Evolutionary conservation across 164 flowering plant genomes (phyloP), one percentile per base, ranked within the genome.

Genomic region (Stephania yunnanensis): DNA sequence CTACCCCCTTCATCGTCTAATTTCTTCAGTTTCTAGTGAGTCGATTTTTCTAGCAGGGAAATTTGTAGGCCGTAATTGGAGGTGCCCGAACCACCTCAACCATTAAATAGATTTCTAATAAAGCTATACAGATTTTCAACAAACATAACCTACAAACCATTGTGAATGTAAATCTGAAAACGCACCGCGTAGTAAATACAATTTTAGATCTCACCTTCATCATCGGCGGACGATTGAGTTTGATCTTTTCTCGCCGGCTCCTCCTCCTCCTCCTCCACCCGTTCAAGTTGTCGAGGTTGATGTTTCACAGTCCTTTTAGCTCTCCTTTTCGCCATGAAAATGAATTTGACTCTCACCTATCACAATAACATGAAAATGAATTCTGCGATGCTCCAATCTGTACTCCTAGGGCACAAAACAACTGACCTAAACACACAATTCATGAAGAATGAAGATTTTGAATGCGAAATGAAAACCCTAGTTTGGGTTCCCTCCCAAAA

Each of bases 241-340:
- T 46, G 69, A 25, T 46, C 50, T 71, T 76, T 4, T 9, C 46
- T 46, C 64, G 25, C 63, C 25, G 69, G 74, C 5, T 76, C 55
- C 63, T 61, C 74, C 0, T 36, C 74, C 0, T 36, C 25, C 25
- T 25, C 25, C 25, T 25, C 25, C 25, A 25, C 25, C 25, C 25
- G 42, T 36, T 22, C 68, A 22, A 36, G 17, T 36, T 53, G 6
- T 46, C 3, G 20, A 36, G 72, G 15, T 68, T 70, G 52, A 15
- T 68, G 44, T 66, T 72, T 68, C 17, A 68, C 72, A 42, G 55
- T 13, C 58, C 31, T 52, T 53, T 44, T 77, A 42, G 72, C 68
- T 68, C 30, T 72, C 22, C 79, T 71, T 73, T 72, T 77, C 19
- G 75, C 72, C 79, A 77, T 77, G 44, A 44, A 67, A 42, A 42